Conservation (phyloP, 2,329 filamentous ascomycete genomes). For the Exophiala calicioides region DNA sequence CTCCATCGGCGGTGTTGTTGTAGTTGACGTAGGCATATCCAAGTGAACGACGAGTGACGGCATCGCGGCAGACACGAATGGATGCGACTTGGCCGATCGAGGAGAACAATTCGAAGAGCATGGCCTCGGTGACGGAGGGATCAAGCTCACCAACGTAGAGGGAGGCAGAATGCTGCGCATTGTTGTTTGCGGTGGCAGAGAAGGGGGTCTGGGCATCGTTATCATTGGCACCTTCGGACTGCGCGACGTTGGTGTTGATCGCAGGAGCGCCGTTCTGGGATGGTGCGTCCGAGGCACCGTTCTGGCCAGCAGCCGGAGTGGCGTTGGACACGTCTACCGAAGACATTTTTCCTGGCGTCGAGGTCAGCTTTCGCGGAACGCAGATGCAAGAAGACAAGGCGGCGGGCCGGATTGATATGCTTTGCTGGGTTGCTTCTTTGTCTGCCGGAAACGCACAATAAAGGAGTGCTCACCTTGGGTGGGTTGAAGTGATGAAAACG, state of each 20-base stretch:
- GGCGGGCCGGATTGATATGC: background rate
- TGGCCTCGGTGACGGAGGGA: conserved; percentile 95
- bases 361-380: conserved; percentile 52
- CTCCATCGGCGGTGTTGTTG: conserved; percentile 93
- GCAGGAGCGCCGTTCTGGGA: conserved; percentile 49
- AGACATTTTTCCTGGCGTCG: conserved; percentile 72
- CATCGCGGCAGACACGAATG: conserved; percentile 99
- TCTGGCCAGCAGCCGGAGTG: conserved; percentile 67
- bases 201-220: conserved; percentile 58
- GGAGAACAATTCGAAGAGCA: conserved; percentile 99
- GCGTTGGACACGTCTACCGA: conserved; percentile 74
- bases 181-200: conserved; percentile 67
- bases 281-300: conserved; percentile 53
- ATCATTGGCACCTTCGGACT: conserved; percentile 44
- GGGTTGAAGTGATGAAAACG: conserved; percentile 10
- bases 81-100: conserved; percentile 98
- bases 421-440: conserved; percentile 5
- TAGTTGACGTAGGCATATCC: conserved; percentile 99
- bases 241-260: conserved; percentile 72
- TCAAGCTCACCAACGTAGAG: conserved; percentile 99
- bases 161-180: conserved; percentile 91
- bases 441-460: background rate
- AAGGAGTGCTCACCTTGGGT: conserved; percentile 22
- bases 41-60: conserved; percentile 95
- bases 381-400: background rate